These are phyloP conservation scores for Kodamaea hsintzibuensis DNA, from an alignment of 805 yeast genomes.

Conservation along the genomic window DNA sequence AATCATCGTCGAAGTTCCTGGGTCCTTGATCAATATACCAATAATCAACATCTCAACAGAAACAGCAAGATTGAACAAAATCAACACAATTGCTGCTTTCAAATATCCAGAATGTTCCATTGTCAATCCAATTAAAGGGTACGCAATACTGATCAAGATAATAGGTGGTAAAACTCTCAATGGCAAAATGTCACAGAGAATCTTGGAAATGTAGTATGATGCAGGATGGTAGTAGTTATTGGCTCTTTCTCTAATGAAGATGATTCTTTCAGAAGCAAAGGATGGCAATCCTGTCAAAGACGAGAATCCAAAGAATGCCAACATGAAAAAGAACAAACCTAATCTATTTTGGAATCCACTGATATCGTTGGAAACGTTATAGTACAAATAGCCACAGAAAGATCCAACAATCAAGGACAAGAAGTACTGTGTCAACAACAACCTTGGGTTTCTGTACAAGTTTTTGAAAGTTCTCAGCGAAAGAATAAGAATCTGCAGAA, in stretches of 20 bases:
- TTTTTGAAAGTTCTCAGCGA: conserved; percentile 89
- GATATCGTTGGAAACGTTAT: conserved; percentile 80
- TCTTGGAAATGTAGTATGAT: conserved; percentile 82
- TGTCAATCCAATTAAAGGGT: conserved; percentile 88
- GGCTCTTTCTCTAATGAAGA: conserved; percentile 90
- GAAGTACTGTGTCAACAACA: conserved; percentile 81
- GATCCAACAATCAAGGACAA: conserved; percentile 75
- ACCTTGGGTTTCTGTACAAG: conserved; percentile 86
- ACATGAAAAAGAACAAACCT: conserved; percentile 87
- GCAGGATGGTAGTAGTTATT: conserved; percentile 90
- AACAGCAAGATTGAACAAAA: conserved; percentile 83
- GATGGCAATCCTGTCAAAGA: conserved; percentile 90
- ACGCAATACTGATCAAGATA: conserved; percentile 72
- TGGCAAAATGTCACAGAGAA: conserved; percentile 90
- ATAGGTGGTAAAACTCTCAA: conserved; percentile 91
- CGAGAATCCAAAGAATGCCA: conserved; percentile 92
- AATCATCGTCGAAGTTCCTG: conserved; percentile 87
- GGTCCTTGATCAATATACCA: conserved; percentile 84
- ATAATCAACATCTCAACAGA: conserved; percentile 82
- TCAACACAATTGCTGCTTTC: conserved; percentile 66
- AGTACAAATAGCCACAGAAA: conserved; percentile 85
- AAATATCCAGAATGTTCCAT: conserved; percentile 73
- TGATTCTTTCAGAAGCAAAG: conserved; percentile 83
- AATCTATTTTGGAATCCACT: conserved; percentile 95
- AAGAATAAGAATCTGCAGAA: conserved; percentile 68